A percentile compares a stretch with the other conserved stretches of the same genome.
phyloP scores from a whole-genome alignment of 768 basidiomycete genomes.

The Kwoniella sp. region DNA sequence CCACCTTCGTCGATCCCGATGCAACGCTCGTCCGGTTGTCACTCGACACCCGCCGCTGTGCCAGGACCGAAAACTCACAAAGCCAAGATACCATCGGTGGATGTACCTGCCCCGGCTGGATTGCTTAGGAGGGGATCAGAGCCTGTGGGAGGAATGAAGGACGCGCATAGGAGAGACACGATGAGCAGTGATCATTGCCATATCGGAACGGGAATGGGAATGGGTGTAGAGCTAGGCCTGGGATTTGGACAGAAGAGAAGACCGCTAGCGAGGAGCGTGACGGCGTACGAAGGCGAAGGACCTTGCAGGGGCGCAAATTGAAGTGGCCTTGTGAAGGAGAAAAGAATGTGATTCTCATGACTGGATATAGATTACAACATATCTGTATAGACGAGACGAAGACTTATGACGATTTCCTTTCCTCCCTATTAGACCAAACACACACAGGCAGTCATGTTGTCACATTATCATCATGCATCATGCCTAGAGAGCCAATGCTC shows the following conservation, averaged over 20 bases:
- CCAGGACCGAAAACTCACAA: neutral
- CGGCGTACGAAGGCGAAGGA: neutral
- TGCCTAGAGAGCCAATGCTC: too few relatives aligned
- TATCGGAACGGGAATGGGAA: neutral
- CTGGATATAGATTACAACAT: neutral
- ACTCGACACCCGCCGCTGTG: neutral
- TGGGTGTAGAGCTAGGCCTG: neutral
- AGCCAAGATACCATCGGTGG: neutral
- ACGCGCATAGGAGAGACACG: neutral
- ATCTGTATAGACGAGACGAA: neutral
- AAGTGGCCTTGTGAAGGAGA: neutral
- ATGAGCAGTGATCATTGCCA: neutral
- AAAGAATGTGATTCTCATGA: neutral
- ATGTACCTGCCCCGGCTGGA: neutral
- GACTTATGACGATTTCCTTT: neutral
- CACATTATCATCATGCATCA: neutral
- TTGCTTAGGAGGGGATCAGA: neutral
- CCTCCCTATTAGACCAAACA: neutral
- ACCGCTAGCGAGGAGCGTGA: neutral
- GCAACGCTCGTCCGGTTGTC: slow-evolving; percentile 14
- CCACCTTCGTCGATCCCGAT: slow-evolving; percentile 9
- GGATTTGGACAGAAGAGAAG: neutral
- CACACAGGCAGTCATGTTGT: slow-evolving; percentile 13
- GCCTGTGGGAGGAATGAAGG: neutral
- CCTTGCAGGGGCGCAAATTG: neutral